Evolutionary conservation across 2,329 filamentous ascomycete species (phyloP), one percentile per base, ranked within the genome.

Genomic region (Sporothrix sp.): DNA sequence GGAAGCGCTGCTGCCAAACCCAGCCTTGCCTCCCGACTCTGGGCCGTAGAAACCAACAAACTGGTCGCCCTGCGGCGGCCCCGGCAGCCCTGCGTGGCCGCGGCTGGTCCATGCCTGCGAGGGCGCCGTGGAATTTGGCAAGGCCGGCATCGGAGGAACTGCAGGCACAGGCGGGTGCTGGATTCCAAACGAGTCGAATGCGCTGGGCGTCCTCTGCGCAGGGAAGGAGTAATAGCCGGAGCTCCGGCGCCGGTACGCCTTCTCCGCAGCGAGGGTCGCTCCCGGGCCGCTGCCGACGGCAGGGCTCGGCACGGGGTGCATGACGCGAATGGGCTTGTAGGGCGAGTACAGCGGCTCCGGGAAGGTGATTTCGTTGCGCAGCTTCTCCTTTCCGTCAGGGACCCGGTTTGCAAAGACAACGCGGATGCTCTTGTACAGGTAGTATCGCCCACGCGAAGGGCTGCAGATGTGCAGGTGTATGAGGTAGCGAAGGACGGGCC

Each of bases 381-480:
- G 74, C 62, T 84, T 91, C 66, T 97, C 91, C 63, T 96, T 95
- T 36, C 88, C 91, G 59, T 97, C 93, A 0, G 93, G 91, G 0
- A 96, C 91, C 23, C 93, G 81, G 63, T 97, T 97, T 49, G 93
- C 93, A 64, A 98, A 98, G 3, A 98, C 91, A 32, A 97, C 87
- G 13, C 93, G 82, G 52, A 97, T 85, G 59, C 81, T 88, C 60
- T 93, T 94, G 70, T 97, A 93, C 6, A 98, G 72, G 60, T 89
- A 97, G 64, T 83, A 95, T 11, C 90, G 81, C 6, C 87, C 88
- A 56, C 83, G 85, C 0, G 83, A 80, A 1, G 88, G 85, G 60
- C 84, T 91, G 67, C 91, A 97, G 52, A 98, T 93, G 63, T 97
- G 88, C 46, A 98, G 63, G 62, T 98, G 93, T 49, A 95, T 81